phyloP scores from a whole-genome alignment of 2,329 filamentous ascomycete species.

The Hypoxylon rubiginosum region DNA sequence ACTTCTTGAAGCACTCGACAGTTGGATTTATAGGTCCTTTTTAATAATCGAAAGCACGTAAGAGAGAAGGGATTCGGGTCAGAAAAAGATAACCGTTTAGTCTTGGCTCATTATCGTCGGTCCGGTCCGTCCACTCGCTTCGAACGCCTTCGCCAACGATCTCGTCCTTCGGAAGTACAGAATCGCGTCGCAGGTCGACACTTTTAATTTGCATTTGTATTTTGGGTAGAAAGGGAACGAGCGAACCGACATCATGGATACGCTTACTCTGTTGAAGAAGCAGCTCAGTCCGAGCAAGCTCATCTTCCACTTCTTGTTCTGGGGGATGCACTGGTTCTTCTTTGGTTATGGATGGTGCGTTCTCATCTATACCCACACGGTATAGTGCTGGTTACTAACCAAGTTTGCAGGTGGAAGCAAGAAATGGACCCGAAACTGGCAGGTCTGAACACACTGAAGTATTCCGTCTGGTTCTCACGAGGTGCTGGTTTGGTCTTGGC shows the following conservation, averaged over 20 bases:
- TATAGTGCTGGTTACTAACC: conserved; percentile 14
- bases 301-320: conserved; percentile 85
- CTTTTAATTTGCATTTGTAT: conserved; percentile 51
- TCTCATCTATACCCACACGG: not conserved
- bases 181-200: conserved; percentile 70
- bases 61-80: conserved; percentile 29
- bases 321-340: conserved; percentile 81
- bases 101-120: conserved; percentile 25
- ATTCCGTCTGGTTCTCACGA: conserved; percentile 95
- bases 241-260: conserved; percentile 58
- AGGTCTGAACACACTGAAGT: conserved; percentile 83
- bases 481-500: conserved; percentile 89
- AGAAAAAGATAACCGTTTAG: conserved; percentile 20
- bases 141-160: conserved; percentile 35
- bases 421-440: conserved; percentile 74
- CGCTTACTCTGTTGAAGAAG: conserved; percentile 64
- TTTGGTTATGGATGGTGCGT: conserved; percentile 88
- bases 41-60: conserved; percentile 47
- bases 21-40: conserved; percentile 47
- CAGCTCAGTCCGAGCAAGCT: conserved; percentile 80
- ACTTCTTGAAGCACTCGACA: conserved; percentile 43
- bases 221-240: conserved; percentile 49
- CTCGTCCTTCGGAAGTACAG: conserved; percentile 33
- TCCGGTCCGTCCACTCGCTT: conserved; percentile 35
- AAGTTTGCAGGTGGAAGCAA: conserved; percentile 79